Percentiles rank a stretch among this genome's conserved stretches.
Conservation (phyloP, 441 rosid genomes). For the Rhodomyrtus psidioides region DNA sequence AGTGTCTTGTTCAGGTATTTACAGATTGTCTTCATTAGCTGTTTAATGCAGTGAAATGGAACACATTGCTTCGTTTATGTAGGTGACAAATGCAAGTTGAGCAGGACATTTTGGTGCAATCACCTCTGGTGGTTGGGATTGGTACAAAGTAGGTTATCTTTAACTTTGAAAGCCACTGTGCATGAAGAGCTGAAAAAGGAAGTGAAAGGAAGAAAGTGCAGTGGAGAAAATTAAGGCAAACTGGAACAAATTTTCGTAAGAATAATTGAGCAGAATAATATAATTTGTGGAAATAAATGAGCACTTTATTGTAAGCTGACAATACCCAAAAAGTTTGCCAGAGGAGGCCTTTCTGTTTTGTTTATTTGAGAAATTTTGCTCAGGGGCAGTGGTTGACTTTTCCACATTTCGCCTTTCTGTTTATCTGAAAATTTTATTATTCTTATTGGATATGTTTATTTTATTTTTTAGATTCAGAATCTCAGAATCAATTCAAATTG, state of each 20-base stretch:
- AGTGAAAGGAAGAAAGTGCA: neutral
- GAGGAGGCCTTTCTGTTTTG: neutral
- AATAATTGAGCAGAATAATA: neutral
- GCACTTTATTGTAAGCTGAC: neutral
- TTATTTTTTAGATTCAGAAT: too few relatives aligned
- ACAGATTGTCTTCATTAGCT: neutral
- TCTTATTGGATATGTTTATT: too few relatives aligned
- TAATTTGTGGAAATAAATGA: neutral
- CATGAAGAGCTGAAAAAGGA: neutral
- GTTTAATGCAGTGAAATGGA: neutral
- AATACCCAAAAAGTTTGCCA: neutral
- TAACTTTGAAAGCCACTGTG: neutral
- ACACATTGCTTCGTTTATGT: neutral
- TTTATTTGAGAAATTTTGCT: neutral
- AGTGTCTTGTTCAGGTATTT: slow-evolving; percentile 82
- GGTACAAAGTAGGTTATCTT: neutral
- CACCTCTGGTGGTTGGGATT: neutral
- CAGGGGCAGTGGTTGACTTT: neutral
- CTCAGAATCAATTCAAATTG: too few relatives aligned
- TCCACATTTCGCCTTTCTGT: neutral
- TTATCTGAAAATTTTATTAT: too few relatives aligned
- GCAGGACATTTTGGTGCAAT: neutral
- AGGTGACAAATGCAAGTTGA: neutral
- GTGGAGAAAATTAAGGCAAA: neutral
- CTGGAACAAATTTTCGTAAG: neutral